Conservation (phyloP, 208 protist species). For the Acanthamoeba healyi region DNA sequence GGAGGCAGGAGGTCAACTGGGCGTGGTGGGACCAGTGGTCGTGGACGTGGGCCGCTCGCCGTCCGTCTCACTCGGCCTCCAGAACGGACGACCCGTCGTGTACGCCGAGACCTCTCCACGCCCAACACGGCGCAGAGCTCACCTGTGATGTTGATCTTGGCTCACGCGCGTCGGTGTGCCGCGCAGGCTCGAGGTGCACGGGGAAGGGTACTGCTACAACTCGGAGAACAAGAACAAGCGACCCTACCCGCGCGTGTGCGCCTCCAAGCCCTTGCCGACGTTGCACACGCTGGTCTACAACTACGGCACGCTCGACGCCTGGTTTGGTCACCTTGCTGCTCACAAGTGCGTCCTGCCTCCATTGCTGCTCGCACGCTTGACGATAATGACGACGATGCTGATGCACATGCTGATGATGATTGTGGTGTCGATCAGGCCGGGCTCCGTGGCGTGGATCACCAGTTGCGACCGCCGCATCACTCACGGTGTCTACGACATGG, state of each 20-base stretch:
- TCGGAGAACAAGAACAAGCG: constrained; percentile 75
- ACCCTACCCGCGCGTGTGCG: constrained; percentile 59
- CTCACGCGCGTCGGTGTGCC: too few species aligned
- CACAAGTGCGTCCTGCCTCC: neutral
- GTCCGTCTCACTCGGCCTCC: neutral
- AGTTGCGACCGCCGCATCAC: constrained; percentile 30
- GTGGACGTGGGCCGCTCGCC: constrained; percentile 51
- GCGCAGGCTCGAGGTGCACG: constrained; percentile 66
- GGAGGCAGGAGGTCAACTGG: neutral
- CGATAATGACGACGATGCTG: neutral
- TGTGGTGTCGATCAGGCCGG: neutral
- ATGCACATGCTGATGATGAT: neutral
- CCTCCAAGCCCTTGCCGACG: neutral
- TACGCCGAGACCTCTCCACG: neutral
- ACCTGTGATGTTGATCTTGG: too few species aligned
- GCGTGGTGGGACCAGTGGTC: neutral
- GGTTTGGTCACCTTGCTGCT: neutral
- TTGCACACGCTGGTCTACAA: constrained; percentile 67
- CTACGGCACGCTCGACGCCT: constrained; percentile 64
- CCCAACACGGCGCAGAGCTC: neutral
- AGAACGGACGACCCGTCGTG: neutral
- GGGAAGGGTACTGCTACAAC: constrained; percentile 77
- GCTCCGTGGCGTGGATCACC: neutral
- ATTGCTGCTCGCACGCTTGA: neutral
- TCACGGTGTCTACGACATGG: constrained; percentile 72